Conservation (phyloP, 2,329 filamentous ascomycete genomes). For the Botrytis hyacinthi region DNA sequence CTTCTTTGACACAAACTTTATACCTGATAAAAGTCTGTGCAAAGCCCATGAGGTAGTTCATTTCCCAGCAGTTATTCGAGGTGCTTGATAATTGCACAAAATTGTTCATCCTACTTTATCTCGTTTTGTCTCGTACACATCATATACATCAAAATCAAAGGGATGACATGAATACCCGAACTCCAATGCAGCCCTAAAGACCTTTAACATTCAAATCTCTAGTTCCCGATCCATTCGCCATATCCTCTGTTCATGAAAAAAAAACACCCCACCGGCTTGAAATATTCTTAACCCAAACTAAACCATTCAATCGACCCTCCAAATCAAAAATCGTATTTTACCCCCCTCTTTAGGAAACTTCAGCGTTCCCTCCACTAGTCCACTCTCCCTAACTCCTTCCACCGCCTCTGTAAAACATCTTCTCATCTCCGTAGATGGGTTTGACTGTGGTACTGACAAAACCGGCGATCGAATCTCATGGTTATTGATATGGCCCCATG, state of each 20-base stretch:
- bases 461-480: neutral
- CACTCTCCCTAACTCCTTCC: constrained; percentile 23
- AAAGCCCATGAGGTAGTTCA: neutral
- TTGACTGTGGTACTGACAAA: neutral
- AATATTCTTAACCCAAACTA: neutral
- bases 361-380: constrained; percentile 30
- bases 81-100: neutral
- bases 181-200: neutral
- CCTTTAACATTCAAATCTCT: neutral
- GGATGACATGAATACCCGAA: neutral
- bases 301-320: constrained; percentile 30
- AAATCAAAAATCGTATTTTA: constrained; percentile 32
- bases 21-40: neutral
- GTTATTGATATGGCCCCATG: neutral
- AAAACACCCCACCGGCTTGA: neutral
- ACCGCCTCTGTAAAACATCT: constrained; percentile 27
- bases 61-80: neutral
- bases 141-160: neutral
- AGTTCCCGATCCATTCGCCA: neutral
- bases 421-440: neutral
- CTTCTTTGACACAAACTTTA: neutral
- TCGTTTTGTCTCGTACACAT: neutral
- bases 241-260: neutral
- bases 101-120: neutral
- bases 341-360: constrained; percentile 23